Evolutionary conservation across 306 rosid genomes (phyloP).

Genomic region (Crotalaria pallida): DNA sequence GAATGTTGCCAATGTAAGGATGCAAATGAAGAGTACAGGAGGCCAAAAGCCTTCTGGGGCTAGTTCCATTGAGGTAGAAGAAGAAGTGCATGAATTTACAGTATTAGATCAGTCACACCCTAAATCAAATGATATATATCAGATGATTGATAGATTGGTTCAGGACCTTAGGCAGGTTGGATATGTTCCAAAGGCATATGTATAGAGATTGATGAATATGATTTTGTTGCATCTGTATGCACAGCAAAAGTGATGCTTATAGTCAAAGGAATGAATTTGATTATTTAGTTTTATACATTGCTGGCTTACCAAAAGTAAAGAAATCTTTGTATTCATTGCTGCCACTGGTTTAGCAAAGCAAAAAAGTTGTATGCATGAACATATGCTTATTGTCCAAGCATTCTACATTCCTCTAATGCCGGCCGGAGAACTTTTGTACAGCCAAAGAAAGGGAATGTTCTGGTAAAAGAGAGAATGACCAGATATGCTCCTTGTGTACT

Average conservation of each 20-base stretch:
- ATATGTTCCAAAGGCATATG: conserved; percentile 29
- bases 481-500: neutral
- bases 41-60: conserved; percentile 75
- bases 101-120: conserved; percentile 72
- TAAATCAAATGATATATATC: conserved; percentile 57
- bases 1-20: conserved; percentile 52
- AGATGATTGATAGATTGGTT: conserved; percentile 60
- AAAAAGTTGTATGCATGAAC: conserved; percentile 2
- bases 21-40: conserved; percentile 55
- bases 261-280: neutral
- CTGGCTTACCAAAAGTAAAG: conserved; percentile 7
- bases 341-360: conserved; percentile 1
- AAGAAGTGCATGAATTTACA: conserved; percentile 72
- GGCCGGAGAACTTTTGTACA: conserved; percentile 4
- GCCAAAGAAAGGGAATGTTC: conserved; percentile 7
- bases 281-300: neutral
- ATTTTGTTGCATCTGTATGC: neutral
- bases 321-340: neutral
- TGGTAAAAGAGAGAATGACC: conserved; percentile 7
- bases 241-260: conserved; percentile 2
- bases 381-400: conserved; percentile 10
- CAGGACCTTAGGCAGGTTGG: conserved; percentile 48
- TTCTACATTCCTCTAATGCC: neutral
- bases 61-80: conserved; percentile 66
- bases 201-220: conserved; percentile 15